Percentiles rank a stretch among this genome's conserved stretches.
phyloP scores from a whole-genome alignment of 2,329 filamentous ascomycete genomes.

The Ophiosphaerella narmari region DNA sequence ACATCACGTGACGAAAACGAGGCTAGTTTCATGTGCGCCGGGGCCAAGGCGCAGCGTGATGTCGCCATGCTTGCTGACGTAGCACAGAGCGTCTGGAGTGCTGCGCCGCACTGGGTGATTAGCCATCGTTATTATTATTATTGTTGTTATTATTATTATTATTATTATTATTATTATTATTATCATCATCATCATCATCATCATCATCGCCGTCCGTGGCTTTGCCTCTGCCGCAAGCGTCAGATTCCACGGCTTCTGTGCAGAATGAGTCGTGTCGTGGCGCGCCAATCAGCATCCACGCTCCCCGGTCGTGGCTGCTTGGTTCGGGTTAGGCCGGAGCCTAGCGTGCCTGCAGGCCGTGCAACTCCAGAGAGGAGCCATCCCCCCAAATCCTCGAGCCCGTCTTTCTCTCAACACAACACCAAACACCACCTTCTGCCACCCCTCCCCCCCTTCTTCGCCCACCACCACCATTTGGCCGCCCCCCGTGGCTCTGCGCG shows the following conservation, averaged over 20 bases:
- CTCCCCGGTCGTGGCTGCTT: conserved; percentile 19
- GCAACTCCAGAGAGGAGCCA: conserved; percentile 3
- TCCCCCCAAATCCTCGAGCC: conserved; percentile 3
- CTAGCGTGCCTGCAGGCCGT: conserved; percentile 5
- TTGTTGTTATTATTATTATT: too few relatives aligned
- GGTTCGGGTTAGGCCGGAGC: not conserved
- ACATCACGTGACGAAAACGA: too few relatives aligned
- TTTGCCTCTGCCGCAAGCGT: conserved; percentile 12
- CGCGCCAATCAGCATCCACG: conserved; percentile 9
- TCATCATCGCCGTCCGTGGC: too few relatives aligned
- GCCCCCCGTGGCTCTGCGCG: conserved; percentile 30
- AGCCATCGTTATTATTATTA: too few relatives aligned
- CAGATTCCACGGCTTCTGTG: conserved; percentile 20
- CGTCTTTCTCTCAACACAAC: conserved; percentile 20
- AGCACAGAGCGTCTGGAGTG: too few relatives aligned
- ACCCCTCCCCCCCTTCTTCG: conserved; percentile 16
- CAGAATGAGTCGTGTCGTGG: conserved; percentile 13
- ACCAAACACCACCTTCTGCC: conserved; percentile 9
- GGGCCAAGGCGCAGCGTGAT: conserved; percentile 25
- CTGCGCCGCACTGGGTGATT: too few relatives aligned
- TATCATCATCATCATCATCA: too few relatives aligned
- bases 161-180: too few relatives aligned
- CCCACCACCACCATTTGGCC: conserved; percentile 22
- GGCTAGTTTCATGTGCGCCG: conserved; percentile 7
- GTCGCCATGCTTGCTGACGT: conserved; percentile 9